Evolutionary conservation across 768 basidiomycete genomes (phyloP), one percentile per base, ranked within the genome.

Genomic region (Boletus insuetus): DNA sequence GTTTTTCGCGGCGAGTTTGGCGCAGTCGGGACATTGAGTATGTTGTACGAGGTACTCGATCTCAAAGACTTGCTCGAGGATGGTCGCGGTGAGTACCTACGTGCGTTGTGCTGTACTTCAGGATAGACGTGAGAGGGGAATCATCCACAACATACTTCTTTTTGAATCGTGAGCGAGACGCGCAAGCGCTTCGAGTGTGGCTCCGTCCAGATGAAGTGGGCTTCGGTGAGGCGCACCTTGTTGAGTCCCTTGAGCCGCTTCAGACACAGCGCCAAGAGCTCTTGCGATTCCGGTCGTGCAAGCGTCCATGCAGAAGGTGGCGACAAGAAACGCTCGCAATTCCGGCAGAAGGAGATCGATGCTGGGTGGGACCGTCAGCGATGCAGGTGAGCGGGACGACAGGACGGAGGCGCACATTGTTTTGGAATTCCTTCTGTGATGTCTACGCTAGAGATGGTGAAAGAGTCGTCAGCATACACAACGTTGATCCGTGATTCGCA

Each of bases 181-280:
- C 93, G 83, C 58, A 98, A 71, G 37, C 97, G 82, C 67, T 95
- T 94, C 38, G 91, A 94, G 74, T 99, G 96, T 3, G 97, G 97
- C 68, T 99, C 97, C 20, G 97, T 99, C 97, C 97, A 99, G 65
- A 98, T 93, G 71, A 98, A 98, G 59, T 94, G 91, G 3, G 97
- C 97, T 58, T 98, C 96, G n/a, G 97, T 95, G 41, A 99, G 74
- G 46, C 96, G 89, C 26, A 98, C 94, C 77, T 93, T 95, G 64
- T 85, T 87, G 22, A 98, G 78, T 3, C 94, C 94, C 68, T 95
- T 96, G 64, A 98, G 84, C 71, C 95, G 96, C 69, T 91, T 92
- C 55, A 99, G 75, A 71, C 97, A 98, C 54, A 98, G 86, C 4
- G 96, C 91, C 32, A 99, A 81, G 24, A 99, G 79, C 67, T 98